These are phyloP conservation scores for Eragrostis curvula DNA, from an alignment of 176 grass and related monocot species.

Conservation along the genomic window DNA sequence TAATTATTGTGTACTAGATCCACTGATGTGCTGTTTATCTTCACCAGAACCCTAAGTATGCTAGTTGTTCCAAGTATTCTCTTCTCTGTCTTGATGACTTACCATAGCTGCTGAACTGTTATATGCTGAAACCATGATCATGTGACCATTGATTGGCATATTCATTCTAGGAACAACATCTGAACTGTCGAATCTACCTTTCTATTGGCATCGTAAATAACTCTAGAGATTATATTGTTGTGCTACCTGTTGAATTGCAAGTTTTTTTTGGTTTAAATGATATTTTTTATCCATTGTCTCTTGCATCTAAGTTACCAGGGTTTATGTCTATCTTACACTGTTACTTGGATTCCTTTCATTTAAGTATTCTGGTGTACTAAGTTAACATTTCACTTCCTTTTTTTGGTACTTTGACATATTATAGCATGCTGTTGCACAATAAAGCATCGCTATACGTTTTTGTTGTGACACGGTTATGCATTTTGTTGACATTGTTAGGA, in stretches of 20 bases:
- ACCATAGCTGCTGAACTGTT: background rate
- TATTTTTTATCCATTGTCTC: background rate
- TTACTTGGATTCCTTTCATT: no score
- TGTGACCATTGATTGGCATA: background rate
- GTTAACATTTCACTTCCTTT: background rate
- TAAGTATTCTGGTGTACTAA: no score
- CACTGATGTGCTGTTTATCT: no score
- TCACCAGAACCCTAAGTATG: no score
- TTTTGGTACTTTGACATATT: background rate
- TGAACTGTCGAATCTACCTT: background rate
- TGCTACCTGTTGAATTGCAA: background rate
- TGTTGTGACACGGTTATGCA: background rate
- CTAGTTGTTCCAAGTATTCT: no score
- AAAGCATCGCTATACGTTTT: background rate
- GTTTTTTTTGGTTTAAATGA: background rate
- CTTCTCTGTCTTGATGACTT: no score
- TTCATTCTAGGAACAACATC: background rate
- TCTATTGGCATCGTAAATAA: background rate
- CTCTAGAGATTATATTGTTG: background rate
- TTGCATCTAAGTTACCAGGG: background rate
- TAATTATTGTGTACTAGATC: no score
- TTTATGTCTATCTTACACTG: background rate
- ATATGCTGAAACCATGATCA: background rate
- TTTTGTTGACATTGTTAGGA: no score
- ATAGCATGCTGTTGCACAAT: constrained; percentile 19